Conservation (phyloP, 2,329 filamentous ascomycete species). For the Emmonsia crescens region DNA sequence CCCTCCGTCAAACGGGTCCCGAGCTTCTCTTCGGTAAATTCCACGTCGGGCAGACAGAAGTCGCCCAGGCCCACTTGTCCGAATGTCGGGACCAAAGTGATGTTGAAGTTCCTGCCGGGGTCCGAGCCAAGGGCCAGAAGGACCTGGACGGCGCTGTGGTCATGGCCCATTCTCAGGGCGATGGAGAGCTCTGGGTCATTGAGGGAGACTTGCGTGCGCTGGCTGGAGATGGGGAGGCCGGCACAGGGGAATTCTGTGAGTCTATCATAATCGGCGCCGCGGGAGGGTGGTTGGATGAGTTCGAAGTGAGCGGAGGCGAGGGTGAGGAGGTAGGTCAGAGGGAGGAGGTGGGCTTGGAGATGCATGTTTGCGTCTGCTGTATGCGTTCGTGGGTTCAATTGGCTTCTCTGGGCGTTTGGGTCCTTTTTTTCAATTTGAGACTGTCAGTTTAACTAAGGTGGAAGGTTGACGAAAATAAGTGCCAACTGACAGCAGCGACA, state of each 20-base stretch:
- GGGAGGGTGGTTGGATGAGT: slow-evolving; percentile 41
- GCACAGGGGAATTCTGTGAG: slow-evolving; percentile 42
- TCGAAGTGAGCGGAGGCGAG: slow-evolving; percentile 46
- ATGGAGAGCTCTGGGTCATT: slow-evolving; percentile 40
- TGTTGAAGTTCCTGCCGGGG: slow-evolving; percentile 54
- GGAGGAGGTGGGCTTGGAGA: slow-evolving; percentile 28
- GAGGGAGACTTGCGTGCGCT: slow-evolving; percentile 40
- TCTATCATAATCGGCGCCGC: slow-evolving; percentile 40
- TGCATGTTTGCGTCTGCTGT: slow-evolving; percentile 15
- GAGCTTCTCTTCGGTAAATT: slow-evolving; percentile 20
- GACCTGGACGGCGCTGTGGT: slow-evolving; percentile 42
- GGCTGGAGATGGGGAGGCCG: slow-evolving; percentile 35
- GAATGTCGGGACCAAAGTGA: slow-evolving; percentile 52
- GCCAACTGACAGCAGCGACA: background rate
- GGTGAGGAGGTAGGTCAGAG: slow-evolving; percentile 35
- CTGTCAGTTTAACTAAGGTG: background rate
- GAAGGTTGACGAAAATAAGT: background rate
- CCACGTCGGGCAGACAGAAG: slow-evolving; percentile 54
- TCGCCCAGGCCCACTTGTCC: slow-evolving; percentile 50
- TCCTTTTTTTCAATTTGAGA: background rate
- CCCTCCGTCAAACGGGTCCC: slow-evolving; percentile 47
- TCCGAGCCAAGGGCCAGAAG: slow-evolving; percentile 44
- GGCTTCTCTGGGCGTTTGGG: background rate
- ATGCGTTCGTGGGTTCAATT: background rate
- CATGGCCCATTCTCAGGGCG: slow-evolving; percentile 42